These are phyloP conservation scores for Postia placenta DNA, from an alignment of 768 basidiomycete genomes.

Conservation along the genomic window DNA sequence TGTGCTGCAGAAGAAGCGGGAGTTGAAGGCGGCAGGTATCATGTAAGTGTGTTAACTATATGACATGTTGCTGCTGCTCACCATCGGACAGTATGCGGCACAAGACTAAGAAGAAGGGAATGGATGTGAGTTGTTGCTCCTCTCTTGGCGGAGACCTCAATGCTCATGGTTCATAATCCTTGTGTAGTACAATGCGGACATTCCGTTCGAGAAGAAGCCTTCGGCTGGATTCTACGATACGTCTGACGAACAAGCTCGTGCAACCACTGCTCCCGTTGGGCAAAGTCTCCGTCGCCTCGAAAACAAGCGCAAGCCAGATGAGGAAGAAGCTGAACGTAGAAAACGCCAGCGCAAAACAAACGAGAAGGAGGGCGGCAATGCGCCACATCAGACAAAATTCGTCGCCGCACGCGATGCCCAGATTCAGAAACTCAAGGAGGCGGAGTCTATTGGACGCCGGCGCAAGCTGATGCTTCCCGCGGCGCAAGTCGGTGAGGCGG, in stretches of 20 bases:
- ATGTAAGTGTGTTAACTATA: constrained; percentile 36
- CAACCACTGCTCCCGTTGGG: constrained; percentile 84
- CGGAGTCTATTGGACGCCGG: constrained; percentile 88
- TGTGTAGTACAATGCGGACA: constrained; percentile 89
- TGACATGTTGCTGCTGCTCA: no score
- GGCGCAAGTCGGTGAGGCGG: constrained; percentile 91
- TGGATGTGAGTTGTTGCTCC: constrained; percentile 66
- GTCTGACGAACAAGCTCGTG: constrained; percentile 84
- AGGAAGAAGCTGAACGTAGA: constrained; percentile 89
- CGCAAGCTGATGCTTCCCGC: constrained; percentile 77
- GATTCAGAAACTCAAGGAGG: constrained; percentile 96
- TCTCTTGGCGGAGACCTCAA: background rate
- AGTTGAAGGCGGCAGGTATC: constrained; percentile 96
- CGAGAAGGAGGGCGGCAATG: constrained; percentile 56
- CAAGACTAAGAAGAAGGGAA: constrained; percentile 94
- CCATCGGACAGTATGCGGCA: constrained; percentile 64
- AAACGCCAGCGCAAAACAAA: constrained; percentile 69
- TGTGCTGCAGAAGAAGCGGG: constrained; percentile 94
- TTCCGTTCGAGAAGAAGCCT: constrained; percentile 96
- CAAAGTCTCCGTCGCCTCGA: constrained; percentile 88
- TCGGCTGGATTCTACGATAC: constrained; percentile 97
- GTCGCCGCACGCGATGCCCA: constrained; percentile 96
- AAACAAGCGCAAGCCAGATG: constrained; percentile 91
- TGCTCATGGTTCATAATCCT: constrained; percentile 7
- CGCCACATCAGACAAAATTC: constrained; percentile 84